Evolutionary conservation across 1,284 basidiomycete genomes (phyloP).

Genomic region (Leccinum cinnamomeum): DNA sequence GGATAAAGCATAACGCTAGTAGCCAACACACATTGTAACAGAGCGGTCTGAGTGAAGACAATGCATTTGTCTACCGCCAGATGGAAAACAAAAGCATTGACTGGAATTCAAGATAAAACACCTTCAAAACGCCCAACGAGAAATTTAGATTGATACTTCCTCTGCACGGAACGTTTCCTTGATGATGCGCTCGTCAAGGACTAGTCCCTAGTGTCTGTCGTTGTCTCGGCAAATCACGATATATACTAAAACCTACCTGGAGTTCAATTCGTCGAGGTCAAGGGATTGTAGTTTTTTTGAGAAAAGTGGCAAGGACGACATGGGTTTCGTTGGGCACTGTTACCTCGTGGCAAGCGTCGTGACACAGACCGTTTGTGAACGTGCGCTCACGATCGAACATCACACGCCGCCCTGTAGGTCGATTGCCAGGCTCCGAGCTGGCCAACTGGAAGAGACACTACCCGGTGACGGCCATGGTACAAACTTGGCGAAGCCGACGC

Average conservation of each 20-base stretch:
- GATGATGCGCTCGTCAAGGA: slow-evolving; percentile 64
- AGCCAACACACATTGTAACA: too few relatives aligned
- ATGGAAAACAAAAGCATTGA: too few relatives aligned
- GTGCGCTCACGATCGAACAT: background rate
- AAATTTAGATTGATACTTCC: too few relatives aligned
- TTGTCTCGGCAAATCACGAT: slow-evolving; percentile 57
- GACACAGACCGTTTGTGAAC: too few relatives aligned
- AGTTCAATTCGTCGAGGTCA: slow-evolving; percentile 39
- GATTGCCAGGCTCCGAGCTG: slow-evolving; percentile 46
- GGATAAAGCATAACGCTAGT: too few relatives aligned
- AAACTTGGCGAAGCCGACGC: slow-evolving; percentile 80
- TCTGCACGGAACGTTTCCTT: too few relatives aligned
- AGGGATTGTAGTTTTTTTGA: slow-evolving; percentile 47
- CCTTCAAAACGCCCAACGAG: too few relatives aligned
- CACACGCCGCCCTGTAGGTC: slow-evolving; percentile 57
- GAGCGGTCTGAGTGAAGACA: too few relatives aligned
- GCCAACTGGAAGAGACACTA: slow-evolving; percentile 62
- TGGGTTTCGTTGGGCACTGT: slow-evolving; percentile 74
- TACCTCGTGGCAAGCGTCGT: slow-evolving; percentile 26
- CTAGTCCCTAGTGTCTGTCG: slow-evolving; percentile 76
- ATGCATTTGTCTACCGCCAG: too few relatives aligned
- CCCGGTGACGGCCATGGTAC: slow-evolving; percentile 80
- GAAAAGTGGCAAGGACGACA: slow-evolving; percentile 56
- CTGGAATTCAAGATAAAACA: too few relatives aligned
- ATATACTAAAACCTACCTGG: slow-evolving; percentile 57